Evolutionary conservation across 2,329 filamentous ascomycete genomes (phyloP).

Genomic region (Cyanodermella asteris): DNA sequence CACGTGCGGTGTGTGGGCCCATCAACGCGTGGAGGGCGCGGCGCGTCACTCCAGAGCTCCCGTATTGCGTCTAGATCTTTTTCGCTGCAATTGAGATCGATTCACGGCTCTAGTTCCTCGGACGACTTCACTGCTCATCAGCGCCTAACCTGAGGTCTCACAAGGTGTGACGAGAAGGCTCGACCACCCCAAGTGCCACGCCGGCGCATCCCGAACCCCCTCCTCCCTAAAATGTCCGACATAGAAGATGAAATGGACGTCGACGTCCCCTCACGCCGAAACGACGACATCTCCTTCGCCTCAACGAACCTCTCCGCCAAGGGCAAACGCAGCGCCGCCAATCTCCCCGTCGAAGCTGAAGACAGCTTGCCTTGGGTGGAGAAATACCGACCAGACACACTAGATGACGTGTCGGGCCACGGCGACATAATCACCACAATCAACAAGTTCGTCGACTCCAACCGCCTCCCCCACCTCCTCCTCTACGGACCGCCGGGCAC

Average conservation of each 20-base stretch:
- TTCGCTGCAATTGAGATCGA: no score
- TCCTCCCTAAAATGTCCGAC: conserved; percentile 33
- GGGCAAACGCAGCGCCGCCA: conserved; percentile 79
- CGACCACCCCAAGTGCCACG: no score
- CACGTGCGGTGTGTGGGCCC: no score
- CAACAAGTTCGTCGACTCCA: conserved; percentile 90
- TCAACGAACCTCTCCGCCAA: conserved; percentile 50
- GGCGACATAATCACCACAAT: conserved; percentile 94
- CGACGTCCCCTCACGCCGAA: conserved; percentile 29
- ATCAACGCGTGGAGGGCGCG: no score
- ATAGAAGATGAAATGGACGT: conserved; percentile 47
- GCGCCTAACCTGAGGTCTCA: no score
- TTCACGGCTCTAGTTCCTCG: no score
- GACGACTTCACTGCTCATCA: no score
- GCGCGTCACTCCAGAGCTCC: no score
- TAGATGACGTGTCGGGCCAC: conserved; percentile 86
- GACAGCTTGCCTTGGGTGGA: conserved; percentile 95
- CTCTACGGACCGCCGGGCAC: conserved; percentile 94
- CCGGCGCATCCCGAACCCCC: no score
- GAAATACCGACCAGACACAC: conserved; percentile 76
- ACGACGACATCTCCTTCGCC: conserved; percentile 43
- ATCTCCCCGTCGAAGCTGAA: conserved; percentile 80
- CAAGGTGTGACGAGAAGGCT: no score
- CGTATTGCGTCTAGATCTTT: no score
- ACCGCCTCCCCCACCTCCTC: conserved; percentile 82